Evolutionary conservation across 192 early-diverging fungal species (phyloP).

Genomic region (Coemansia guatemalensis): DNA sequence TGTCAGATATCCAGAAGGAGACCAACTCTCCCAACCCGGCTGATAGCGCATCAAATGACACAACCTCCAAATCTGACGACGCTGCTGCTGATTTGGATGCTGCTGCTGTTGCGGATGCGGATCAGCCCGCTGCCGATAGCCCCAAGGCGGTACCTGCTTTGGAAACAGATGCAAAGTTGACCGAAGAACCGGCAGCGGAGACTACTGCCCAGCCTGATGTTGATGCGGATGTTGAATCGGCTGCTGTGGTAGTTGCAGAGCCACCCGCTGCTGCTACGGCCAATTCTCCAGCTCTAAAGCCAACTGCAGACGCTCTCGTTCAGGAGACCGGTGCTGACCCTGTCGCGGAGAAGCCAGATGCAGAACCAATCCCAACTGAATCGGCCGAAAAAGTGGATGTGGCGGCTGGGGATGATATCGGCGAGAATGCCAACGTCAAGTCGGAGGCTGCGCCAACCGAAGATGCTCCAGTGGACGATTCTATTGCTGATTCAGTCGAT

Average conservation of each 20-base stretch:
- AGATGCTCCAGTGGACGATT: not conserved
- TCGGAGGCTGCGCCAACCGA: not conserved
- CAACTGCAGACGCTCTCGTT: not conserved
- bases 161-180: not conserved
- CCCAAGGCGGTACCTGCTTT: not conserved
- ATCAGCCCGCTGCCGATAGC: not conserved
- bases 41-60: not conserved
- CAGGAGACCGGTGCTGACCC: not conserved
- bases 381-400: not conserved
- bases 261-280: conserved; percentile 2
- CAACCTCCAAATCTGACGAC: not conserved
- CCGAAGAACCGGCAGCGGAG: not conserved
- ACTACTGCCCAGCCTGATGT: not conserved
- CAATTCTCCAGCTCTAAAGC: not conserved
- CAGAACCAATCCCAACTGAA: not conserved
- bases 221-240: conserved; percentile 2
- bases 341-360: not conserved
- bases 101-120: not conserved
- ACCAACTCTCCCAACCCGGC: not conserved
- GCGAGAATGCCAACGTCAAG: not conserved
- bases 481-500: conserved; percentile 4
- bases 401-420: not conserved
- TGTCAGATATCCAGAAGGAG: conserved; percentile 39
- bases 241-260: not conserved
- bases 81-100: conserved; percentile 1